Conservation (phyloP, 2,329 filamentous ascomycete species). For the Madurella fahalii region DNA sequence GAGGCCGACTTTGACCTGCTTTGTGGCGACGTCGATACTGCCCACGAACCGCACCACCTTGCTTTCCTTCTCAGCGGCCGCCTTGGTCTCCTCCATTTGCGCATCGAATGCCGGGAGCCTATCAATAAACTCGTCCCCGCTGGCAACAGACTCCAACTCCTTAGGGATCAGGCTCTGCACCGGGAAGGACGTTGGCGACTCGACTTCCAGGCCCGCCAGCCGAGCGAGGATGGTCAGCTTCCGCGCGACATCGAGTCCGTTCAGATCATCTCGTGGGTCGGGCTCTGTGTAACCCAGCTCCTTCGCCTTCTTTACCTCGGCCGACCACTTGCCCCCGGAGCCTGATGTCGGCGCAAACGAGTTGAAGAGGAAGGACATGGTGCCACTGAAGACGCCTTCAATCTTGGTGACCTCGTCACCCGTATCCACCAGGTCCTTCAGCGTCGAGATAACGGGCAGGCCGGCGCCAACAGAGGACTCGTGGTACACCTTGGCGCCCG, state of each 20-base stretch:
- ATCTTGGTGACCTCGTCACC: conserved; percentile 89
- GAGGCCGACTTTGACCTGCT: conserved; percentile 84
- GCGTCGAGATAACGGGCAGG: conserved; percentile 85
- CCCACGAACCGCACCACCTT: conserved; percentile 95
- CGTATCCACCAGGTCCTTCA: conserved; percentile 91
- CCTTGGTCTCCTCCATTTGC: conserved; percentile 86
- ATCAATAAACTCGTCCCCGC: conserved; percentile 80
- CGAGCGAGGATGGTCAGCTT: conserved; percentile 94
- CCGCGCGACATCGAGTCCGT: conserved; percentile 85
- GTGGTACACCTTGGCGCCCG: conserved; percentile 83
- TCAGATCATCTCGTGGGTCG: conserved; percentile 80
- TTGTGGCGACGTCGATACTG: conserved; percentile 78
- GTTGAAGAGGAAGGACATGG: conserved; percentile 98
- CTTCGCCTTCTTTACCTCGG: conserved; percentile 89
- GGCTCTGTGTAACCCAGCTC: conserved; percentile 89
- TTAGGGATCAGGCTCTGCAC: conserved; percentile 90
- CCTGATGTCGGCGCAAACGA: conserved; percentile 81
- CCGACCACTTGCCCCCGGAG: conserved; percentile 77
- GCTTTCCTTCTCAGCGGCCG: conserved; percentile 76
- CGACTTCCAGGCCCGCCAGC: conserved; percentile 73
- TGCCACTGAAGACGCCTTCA: conserved; percentile 95
- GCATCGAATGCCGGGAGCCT: conserved; percentile 76
- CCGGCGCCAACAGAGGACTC: conserved; percentile 93
- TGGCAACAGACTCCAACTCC: conserved; percentile 71
- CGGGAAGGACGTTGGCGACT: conserved; percentile 83